Conservation (phyloP, 2,329 filamentous ascomycete species). For the Kalmusia sp. region DNA sequence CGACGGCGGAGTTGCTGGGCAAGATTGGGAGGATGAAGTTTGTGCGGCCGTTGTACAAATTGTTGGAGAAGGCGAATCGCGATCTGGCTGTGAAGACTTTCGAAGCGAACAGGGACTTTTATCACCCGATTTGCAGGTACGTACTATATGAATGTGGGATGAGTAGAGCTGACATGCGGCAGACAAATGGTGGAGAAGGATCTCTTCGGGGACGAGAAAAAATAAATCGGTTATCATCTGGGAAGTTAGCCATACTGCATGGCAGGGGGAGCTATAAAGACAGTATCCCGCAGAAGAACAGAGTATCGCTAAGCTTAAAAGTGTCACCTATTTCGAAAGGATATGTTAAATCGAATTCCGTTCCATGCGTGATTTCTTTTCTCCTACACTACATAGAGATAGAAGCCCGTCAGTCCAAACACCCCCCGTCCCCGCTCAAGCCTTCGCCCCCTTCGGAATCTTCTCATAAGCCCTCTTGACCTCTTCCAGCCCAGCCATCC, state of each 20-base stretch:
- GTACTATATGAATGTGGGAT: conserved; percentile 1
- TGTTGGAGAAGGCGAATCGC: conserved; percentile 76
- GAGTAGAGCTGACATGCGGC: conserved; percentile 5
- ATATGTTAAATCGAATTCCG: no score
- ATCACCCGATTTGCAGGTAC: conserved; percentile 86
- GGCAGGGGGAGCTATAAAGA: no score
- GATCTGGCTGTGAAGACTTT: conserved; percentile 82
- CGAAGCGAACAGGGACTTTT: conserved; percentile 87
- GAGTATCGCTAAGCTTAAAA: no score
- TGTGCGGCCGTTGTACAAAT: conserved; percentile 82
- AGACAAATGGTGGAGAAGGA: conserved; percentile 82
- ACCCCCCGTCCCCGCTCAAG: conserved; percentile 82
- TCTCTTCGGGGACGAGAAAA: conserved; percentile 57
- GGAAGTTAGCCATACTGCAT: no score
- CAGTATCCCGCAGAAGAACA: no score
- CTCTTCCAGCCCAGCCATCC: conserved; percentile 21
- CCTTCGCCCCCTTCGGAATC: conserved; percentile 64
- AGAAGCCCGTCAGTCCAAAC: conserved; percentile 56
- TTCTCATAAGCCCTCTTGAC: conserved; percentile 22
- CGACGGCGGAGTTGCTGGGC: conserved; percentile 77
- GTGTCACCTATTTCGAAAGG: no score
- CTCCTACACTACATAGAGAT: conserved; percentile 8
- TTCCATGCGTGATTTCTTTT: no score
- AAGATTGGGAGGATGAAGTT: conserved; percentile 96
- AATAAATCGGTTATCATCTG: no score